These are phyloP conservation scores for Euphorbia tirucalli DNA, from an alignment of 345 rosid genomes.

Conservation along the genomic window DNA sequence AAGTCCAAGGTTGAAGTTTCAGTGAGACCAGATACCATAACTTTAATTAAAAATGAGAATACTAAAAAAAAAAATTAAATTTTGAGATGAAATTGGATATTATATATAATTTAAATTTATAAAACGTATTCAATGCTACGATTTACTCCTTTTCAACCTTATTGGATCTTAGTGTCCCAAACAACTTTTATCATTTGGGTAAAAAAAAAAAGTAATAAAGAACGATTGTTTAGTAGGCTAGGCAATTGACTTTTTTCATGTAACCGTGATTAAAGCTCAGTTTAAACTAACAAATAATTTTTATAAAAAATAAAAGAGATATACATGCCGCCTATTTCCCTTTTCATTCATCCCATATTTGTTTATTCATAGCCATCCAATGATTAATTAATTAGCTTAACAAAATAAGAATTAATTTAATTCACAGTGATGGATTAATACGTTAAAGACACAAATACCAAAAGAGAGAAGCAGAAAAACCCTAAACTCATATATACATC, in stretches of 20 bases:
- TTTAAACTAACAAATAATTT: not conserved
- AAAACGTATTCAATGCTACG: not conserved
- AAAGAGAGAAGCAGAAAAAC: not conserved
- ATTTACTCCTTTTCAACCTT: not conserved
- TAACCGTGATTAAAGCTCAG: conserved; percentile 13
- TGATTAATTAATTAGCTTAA: not conserved
- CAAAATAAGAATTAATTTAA: too few species aligned
- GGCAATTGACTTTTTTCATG: conserved; percentile 18
- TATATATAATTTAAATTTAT: too few species aligned
- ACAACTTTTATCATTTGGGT: not conserved
- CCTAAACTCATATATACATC: not conserved
- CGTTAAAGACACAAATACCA: conserved; percentile 7
- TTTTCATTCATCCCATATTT: not conserved
- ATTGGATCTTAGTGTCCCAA: not conserved
- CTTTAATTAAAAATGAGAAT: too few species aligned
- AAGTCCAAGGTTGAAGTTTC: too few species aligned
- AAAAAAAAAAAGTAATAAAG: not conserved
- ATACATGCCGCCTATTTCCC: not conserved
- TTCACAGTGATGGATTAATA: conserved; percentile 4
- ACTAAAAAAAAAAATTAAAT: too few species aligned
- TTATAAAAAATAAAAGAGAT: not conserved
- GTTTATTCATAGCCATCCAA: not conserved
- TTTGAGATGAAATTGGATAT: too few species aligned
- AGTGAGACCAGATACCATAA: too few species aligned
- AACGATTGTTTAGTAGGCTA: not conserved